Evolutionary conservation across 164 flowering plant genomes (phyloP), one percentile per base, ranked within the genome.

Genomic region (Stephania japonica): DNA sequence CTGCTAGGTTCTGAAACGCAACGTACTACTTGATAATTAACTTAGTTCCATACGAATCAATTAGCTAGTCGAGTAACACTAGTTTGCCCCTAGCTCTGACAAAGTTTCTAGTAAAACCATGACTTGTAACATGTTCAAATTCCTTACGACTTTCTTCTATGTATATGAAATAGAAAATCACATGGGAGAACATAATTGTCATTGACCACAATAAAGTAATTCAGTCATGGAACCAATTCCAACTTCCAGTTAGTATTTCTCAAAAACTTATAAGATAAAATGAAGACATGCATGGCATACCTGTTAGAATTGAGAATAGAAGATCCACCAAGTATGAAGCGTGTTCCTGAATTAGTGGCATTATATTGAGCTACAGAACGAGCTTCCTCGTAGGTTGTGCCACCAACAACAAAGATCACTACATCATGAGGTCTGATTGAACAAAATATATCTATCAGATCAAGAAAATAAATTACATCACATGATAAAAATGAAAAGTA

Each of bases 331-430:
- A 96, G 94, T 67, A 93, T 86, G 78, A 96, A 93, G 65, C 99
- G 99, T 72, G 87, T 86, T 49, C 99, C 98, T 70, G 95, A 69
- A 82, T 88, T 93, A 61, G 75, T 79, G 61, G 92, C 87, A 82
- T 96, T 93, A 65, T 87, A 91, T 56, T 90, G 75, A 71, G 98
- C 89, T 75, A 93, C 97, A 47, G 82, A 80, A 50, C 98, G 94
- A 75, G 99, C 85, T 76, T 96, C 99, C 82, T 96, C 98, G 59
- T 89, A 96, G 47, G 98, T 93, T 68, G 98, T 93, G 73, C 99
- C 99, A 24, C 99, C 99, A 75, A 93, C 93, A 68, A 95, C 76
- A 72, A 95, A 93, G 67, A 96, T 90, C 74, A 96, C 79, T 24
- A 96, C 99, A 41, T 96, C 98, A 73, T 96, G 98, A 26, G 91